These are phyloP conservation scores for Purshia tridentata DNA, from an alignment of 306 rosid species.

Conservation along the genomic window DNA sequence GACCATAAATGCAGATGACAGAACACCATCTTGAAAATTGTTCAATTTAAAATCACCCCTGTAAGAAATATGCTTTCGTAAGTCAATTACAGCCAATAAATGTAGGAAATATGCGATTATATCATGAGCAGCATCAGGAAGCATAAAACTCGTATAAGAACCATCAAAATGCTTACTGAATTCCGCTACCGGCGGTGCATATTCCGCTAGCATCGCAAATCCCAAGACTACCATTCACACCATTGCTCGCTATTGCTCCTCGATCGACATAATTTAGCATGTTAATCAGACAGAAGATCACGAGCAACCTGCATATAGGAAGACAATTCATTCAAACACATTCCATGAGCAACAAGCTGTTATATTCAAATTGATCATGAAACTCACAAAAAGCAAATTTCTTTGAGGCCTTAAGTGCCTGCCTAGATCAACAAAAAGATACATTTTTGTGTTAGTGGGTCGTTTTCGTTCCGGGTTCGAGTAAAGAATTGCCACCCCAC, in stretches of 20 bases:
- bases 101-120: background rate
- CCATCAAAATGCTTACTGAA: constrained; percentile 62
- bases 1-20: constrained; percentile 94
- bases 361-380: background rate
- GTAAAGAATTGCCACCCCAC: too few species aligned
- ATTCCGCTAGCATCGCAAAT: constrained; percentile 67
- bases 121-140: background rate
- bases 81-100: background rate
- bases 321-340: background rate
- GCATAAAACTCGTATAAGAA: background rate
- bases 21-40: constrained; percentile 86
- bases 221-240: constrained; percentile 69
- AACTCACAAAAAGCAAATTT: background rate
- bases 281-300: constrained; percentile 63
- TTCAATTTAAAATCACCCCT: constrained; percentile 89
- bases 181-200: constrained; percentile 74
- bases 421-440: background rate
- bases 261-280: constrained; percentile 78
- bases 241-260: constrained; percentile 91
- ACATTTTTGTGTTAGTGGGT: too few species aligned
- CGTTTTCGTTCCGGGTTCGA: too few species aligned
- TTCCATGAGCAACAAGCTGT: background rate
- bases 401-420: too few species aligned
- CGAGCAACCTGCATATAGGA: constrained; percentile 52
- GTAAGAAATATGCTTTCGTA: constrained; percentile 20